Base-by-base conservation (phyloP, 805 yeast genomes). In the Tanozyma kutaoensis region DNA sequence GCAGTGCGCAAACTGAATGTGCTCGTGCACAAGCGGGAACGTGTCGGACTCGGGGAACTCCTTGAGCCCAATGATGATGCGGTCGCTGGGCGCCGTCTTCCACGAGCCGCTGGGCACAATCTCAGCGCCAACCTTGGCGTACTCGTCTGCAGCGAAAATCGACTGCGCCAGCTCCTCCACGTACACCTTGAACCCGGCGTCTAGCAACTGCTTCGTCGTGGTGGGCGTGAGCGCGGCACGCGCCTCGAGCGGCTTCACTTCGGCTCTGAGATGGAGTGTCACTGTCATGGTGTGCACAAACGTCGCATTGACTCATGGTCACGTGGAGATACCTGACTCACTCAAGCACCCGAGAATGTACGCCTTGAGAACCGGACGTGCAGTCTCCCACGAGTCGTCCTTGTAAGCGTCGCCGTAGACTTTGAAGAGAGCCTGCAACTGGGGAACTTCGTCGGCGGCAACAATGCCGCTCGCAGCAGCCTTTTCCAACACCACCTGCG, bases 1-100 rank as follows among this genome's bases (percentile, higher is more conserved):
- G 62, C 98, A 91, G 57, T 91, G 99, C 24, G 99, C 98, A 58
- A 91, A 91, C 59, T 91, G 97, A 39, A 91, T 82, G 56, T 91
- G 99, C 53, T 86, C 94, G 52, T 91, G 97, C 27, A 79, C 69
- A 35, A 91, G 69, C 13, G 98, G 98, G 72, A 88, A 91, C 17
- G 72, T 64, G 34, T 76, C 79, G 36, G 73, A 74, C 56, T 86
- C 96, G 22, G 95, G 95, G 47, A 91, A 66, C 55, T 91, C 99
- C 58, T 91, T 91, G 59, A 91, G 72, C 1, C 98, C 99, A 41
- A 81, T 64, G 39, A 91, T 81, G 36, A 88, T 72, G 50, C 96
- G 70, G 42, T 88, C 93, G 35, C 65, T 63, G 37, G 99, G 97
- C 20, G 98, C 97, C 24, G 60, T 45, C 38, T 71, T 72, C 99